Conservation (phyloP, 306 rosid genomes). For the Casuarina equisetifolia region DNA sequence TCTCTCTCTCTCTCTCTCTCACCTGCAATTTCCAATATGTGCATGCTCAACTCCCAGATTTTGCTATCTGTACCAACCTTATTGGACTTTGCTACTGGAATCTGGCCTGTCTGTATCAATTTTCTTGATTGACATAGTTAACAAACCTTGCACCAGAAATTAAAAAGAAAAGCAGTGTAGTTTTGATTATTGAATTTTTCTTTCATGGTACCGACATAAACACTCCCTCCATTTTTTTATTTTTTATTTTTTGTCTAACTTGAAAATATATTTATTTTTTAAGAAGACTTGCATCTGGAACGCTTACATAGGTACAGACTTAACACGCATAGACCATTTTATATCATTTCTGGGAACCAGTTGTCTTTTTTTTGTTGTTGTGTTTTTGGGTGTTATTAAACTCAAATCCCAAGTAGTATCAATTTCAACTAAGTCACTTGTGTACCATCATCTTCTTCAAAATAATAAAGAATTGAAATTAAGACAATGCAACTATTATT, state of each 20-base stretch:
- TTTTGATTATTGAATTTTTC: not conserved
- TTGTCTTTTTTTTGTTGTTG: too few species aligned
- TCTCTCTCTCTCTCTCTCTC: slow-evolving; percentile 20
- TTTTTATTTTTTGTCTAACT: not conserved
- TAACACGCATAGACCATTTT: not conserved
- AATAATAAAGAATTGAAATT: not conserved
- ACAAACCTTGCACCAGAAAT: not conserved
- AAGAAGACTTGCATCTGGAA: not conserved
- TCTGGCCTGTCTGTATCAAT: not conserved
- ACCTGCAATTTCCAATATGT: slow-evolving; percentile 21
- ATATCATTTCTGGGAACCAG: not conserved
- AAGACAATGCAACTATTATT: not conserved
- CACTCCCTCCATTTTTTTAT: not conserved
- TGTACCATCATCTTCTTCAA: too few species aligned
- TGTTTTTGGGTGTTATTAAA: too few species aligned
- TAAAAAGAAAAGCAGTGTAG: not conserved
- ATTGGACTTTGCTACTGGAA: not conserved
- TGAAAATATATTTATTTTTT: not conserved
- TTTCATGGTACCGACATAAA: not conserved
- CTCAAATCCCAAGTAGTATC: too few species aligned
- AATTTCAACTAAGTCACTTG: too few species aligned
- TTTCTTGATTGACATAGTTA: not conserved
- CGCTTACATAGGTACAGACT: not conserved
- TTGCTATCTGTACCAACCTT: not conserved
- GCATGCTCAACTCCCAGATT: not conserved